Base-by-base conservation (phyloP, 2,329 filamentous ascomycete species). In the Ophiostoma ips region DNA sequence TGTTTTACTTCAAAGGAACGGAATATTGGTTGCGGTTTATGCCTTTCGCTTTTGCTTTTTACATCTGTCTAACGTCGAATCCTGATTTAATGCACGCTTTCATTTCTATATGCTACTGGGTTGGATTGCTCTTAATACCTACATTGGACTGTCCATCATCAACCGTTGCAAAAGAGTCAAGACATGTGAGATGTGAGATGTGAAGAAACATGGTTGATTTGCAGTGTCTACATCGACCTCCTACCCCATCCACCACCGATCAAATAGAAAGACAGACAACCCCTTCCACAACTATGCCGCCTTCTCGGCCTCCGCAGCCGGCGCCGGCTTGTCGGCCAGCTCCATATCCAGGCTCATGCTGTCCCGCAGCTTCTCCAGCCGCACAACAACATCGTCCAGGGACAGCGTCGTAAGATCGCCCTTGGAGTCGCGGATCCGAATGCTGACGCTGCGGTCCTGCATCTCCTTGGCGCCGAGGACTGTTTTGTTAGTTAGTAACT, bases 381-480 rank as follows among this genome's bases (percentile, higher is more conserved):
- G 51, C 48, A 40, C 50, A 36, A 57, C 50, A 9, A 31, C 53
- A 41, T 49, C 47, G 47, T 57, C 54, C 51, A 56, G 52, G 19
- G 54, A 40, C 49, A 56, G 50, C 16, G 50, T 54, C 18, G 48
- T 51, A n/a, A 56, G 50, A 46, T 57, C 55, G 46, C 54, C 55
- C 55, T 56, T 57, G 54, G 49, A 53, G 51, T 58, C 57, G 46
- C 57, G 51, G 51, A 57, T 54, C 3, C 57, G 57, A 49, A 58
- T 57, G 55, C 55, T 58, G 52, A 58, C 57, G 43, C 51, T 55
- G 50, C 55, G 55, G 48, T 58, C 54, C 49, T 57, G 50, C 54
- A 58, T 55, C 36, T 58, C 57, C 54, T 57, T 53, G 40, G 55
- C 51, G 15, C 57, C 57, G 43, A 58, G 55, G 18, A 58, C 57